Percentiles rank a stretch among this genome's conserved stretches.
These are phyloP conservation scores for Baudoinia panamericana DNA, from an alignment of 495 filamentous ascomycete species.

Conservation along the genomic window DNA sequence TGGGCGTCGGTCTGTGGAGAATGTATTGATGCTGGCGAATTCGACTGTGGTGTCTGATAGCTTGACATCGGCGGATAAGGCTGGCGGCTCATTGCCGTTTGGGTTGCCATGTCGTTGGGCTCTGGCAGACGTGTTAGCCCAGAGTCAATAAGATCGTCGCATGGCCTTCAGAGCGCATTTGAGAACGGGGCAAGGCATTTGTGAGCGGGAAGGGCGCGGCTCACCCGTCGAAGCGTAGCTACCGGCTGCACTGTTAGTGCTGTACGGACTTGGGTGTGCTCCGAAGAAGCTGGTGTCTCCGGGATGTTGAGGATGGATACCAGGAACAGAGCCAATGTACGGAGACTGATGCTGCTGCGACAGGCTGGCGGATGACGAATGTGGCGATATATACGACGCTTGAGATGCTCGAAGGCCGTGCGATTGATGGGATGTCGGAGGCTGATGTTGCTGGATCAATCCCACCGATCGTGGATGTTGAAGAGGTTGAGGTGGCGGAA, in stretches of 20 bases:
- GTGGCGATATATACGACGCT: constrained; percentile 31
- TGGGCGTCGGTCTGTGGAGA: constrained; percentile 88
- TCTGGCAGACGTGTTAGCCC: constrained; percentile 37
- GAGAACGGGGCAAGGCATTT: not conserved
- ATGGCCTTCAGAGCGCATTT: not conserved
- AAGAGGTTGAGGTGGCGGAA: constrained; percentile 30
- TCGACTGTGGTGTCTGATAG: constrained; percentile 91
- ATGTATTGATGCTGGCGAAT: constrained; percentile 89
- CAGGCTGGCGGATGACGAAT: constrained; percentile 26
- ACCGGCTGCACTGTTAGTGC: constrained; percentile 29
- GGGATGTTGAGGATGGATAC: constrained; percentile 23
- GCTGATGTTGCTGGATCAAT: constrained; percentile 28
- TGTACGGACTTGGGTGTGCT: constrained; percentile 32
- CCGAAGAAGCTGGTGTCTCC: constrained; percentile 30
- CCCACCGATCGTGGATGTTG: constrained; percentile 26
- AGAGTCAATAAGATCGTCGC: constrained; percentile 5
- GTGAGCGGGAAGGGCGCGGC: constrained; percentile 4
- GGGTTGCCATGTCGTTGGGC: constrained; percentile 80
- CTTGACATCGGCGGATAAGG: constrained; percentile 64
- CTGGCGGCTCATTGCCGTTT: constrained; percentile 66
- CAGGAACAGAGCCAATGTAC: constrained; percentile 27
- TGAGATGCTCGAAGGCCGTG: constrained; percentile 24
- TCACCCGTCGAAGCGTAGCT: constrained; percentile 32
- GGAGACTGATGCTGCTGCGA: constrained; percentile 30
- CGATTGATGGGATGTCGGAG: constrained; percentile 29